Base-by-base conservation (phyloP, 1,284 basidiomycete genomes). In the Cutaneotrichosporon mucoides region DNA sequence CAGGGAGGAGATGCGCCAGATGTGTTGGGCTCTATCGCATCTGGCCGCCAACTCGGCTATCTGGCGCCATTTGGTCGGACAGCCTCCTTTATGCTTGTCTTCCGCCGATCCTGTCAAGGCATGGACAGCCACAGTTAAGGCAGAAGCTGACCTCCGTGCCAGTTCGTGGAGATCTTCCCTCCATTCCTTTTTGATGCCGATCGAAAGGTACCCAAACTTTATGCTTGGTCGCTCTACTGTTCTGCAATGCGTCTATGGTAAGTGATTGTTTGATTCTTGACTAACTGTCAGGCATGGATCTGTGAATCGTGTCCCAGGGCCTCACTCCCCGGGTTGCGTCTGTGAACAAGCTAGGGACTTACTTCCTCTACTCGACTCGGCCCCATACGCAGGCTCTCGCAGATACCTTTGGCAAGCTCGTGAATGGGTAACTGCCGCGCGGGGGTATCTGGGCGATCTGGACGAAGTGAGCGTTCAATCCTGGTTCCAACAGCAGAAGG, bases 161-260 rank as follows among this genome's bases (percentile, higher is more conserved):
- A 71, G 70, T 71, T 68, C 35, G 41, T 57, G 4, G 13, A 68
- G n/a, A 55, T 71, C 12, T 71, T 68, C 44, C 68, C 69, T 9
- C 57, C 66, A 7, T 65, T 66, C 34, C 45, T 56, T 49, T 43
- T 44, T 44, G 42, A 43, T 6, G 42, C 8, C 13, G 52, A 53
- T 36, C 24, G 9, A 6, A 44, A 36, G n/a, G 24, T 42, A 1
- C 52, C 41, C 16, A 36, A 55, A 51, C 13, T 55, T 12, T 68
- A 62, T 11, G 62, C 62, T 12, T 69, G 71, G 68, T 53, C 61
- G 0, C 62, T 72, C 13, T 70, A 67, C 59, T 63, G 69, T 43
- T 60, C 62, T 2, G 50, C 63, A 6, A 55, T 67, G 15, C 56
- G 63, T 7, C 52, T 73, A 0, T 71, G 67, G 70, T 70, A 35